Evolutionary conservation across 2,329 filamentous ascomycete species (phyloP), one percentile per base, ranked within the genome.

Genomic region (Xylaria sp.): DNA sequence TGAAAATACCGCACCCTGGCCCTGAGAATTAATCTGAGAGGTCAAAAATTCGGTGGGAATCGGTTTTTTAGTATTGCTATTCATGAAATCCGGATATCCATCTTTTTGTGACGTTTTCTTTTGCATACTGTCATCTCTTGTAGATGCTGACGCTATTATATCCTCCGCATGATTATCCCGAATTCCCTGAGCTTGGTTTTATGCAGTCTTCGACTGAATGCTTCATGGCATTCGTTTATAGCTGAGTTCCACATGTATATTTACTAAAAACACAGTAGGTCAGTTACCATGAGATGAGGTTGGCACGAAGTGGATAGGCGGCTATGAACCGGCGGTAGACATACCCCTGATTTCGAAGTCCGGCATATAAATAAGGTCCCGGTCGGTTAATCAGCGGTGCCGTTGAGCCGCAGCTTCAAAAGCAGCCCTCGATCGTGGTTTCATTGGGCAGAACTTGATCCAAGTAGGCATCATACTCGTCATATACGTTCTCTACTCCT

Each of bases 341-440:
- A 43, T 68, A 77, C 75, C 67, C 75, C 64, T 74, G 74, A 57
- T 75, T 74, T 60, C 66, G 72, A 23, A 77, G 9, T 12, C 72
- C 75, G 39, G 63, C 70, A 34, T 75, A 74, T 34, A 50, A 43
- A 39, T 74, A 75, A 13, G 59, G 53, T 36, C 60, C 50, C 1
- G 41, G 43, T 6, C 28, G 53, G 3, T 66, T 58, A 18, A 62
- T 59, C 46, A 63, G 41, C 10, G 67, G 63, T 23, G 56, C 30
- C 36, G 66, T 46, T 8, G 52, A 66, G 2, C 63, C 65, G 56
- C 75, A 78, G n/a, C 68, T 71, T 28, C 69, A 58, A 9, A 78
- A 61, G 41, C 75, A 78, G 12, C 61, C 60, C 12, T 65, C 48
- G 53, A 72, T 65, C 12, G 75, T 76, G 34, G 74, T 59, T 18